Base-by-base conservation (phyloP, 2,329 filamentous ascomycete species). In the Furcasterigmium sp. region DNA sequence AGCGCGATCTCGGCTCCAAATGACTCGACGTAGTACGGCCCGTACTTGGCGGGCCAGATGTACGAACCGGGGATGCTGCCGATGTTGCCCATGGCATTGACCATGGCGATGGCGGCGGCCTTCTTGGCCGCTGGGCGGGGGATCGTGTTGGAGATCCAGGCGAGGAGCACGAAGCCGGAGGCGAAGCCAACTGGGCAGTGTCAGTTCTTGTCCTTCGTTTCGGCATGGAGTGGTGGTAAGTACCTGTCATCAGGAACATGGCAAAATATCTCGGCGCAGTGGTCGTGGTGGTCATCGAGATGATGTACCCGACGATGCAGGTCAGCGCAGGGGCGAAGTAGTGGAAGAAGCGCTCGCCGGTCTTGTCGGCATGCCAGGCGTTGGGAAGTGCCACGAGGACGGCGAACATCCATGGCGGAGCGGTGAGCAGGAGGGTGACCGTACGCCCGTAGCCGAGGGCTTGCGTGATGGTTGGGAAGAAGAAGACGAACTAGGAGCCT, bases 1-100 rank as follows among this genome's bases (percentile, higher is more conserved):
- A 71, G 61, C 2, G 59, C 61, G 19, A 72, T 69, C 45, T 71
- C 68, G 42, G 68, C 65, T 1, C 66, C 68, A 9, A 66, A 65
- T 7, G 69, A 65, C 42, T 64, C n/a, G n/a, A 52, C 47, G 23
- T 56, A 58, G 1, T 53, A 43, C 1, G 53, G 55, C 2, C 42
- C 50, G 2, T 47, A 52, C 8, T 54, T 39, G 35, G 46, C 49
- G 2, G 54, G 49, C 23, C 57, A 55, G 18, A 57, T 10, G 45
- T 55, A 57, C 1, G 54, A 54, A 17, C 52, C 51, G 35, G 56
- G 55, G 21, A 58, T 51, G 15, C 46, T 45, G 5, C 49, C 46
- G 4, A 57, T 29, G 1, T 49, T 54, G 4, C 50, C 42, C 8
- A 56, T 34, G 3, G 53, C 51, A 18, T 56, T 57, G 18, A 51